A percentile compares a stretch with the other conserved stretches of the same genome.
Evolutionary conservation across 768 basidiomycete species (phyloP).

Genomic region (Lactarius trivialis): DNA sequence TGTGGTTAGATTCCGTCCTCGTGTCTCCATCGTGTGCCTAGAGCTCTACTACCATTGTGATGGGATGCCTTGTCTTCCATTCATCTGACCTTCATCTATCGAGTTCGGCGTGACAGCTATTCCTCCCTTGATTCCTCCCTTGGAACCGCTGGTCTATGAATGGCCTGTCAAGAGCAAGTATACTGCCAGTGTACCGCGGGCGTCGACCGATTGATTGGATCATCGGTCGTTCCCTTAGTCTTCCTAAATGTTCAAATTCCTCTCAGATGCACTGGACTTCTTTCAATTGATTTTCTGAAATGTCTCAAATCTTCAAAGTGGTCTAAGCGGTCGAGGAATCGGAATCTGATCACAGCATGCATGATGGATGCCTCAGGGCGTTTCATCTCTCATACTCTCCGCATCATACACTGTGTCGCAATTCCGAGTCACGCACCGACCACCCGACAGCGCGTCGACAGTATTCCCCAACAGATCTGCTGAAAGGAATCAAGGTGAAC

Average conservation of each 20-base stretch:
- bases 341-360: constrained; percentile 23
- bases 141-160: constrained; percentile 28
- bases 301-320: constrained; percentile 21
- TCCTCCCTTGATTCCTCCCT: constrained; percentile 29
- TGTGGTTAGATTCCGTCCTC: too few relatives aligned
- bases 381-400: constrained; percentile 29
- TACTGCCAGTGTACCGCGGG: constrained; percentile 11
- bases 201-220: constrained; percentile 29
- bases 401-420: constrained; percentile 30
- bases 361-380: constrained; percentile 28
- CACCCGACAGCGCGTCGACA: constrained; percentile 18
- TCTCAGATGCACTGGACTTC: constrained; percentile 25
- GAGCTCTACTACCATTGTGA: too few relatives aligned
- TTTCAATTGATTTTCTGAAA: constrained; percentile 22
- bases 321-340: constrained; percentile 28
- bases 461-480: constrained; percentile 21
- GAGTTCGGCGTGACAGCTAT: constrained; percentile 8
- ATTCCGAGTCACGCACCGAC: constrained; percentile 28
- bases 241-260: background rate
- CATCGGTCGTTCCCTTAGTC: constrained; percentile 12
- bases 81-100: too few relatives aligned
- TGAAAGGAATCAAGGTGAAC: too few relatives aligned
- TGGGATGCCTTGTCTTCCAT: too few relatives aligned
- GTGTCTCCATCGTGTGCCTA: too few relatives aligned
- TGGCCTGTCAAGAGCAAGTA: constrained; percentile 15